These are phyloP conservation scores for Ascochyta pisi DNA, from an alignment of 2,329 filamentous ascomycete genomes.

Conservation along the genomic window DNA sequence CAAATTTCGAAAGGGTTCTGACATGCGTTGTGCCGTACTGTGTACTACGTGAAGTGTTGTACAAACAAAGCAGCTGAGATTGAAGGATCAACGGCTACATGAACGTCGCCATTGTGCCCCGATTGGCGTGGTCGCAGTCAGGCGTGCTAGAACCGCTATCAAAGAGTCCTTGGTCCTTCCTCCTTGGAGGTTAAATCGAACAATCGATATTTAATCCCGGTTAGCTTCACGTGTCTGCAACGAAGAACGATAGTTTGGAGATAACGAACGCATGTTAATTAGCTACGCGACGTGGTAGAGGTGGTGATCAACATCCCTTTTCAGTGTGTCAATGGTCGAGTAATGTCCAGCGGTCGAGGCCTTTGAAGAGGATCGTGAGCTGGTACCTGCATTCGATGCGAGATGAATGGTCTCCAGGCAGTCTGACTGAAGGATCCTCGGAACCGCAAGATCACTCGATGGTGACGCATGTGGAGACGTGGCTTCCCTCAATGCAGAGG, in stretches of 20 bases:
- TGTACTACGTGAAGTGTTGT: constrained; percentile 14
- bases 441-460: constrained; percentile 7
- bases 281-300: neutral
- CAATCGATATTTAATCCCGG: constrained; percentile 9
- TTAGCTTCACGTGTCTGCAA: constrained; percentile 2
- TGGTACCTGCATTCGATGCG: constrained; percentile 24
- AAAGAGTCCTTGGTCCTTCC: neutral
- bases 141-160: neutral
- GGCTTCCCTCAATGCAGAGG: constrained; percentile 7
- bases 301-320: constrained; percentile 1
- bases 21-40: constrained; percentile 33
- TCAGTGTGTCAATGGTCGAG: constrained; percentile 1
- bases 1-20: constrained; percentile 33
- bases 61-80: constrained; percentile 23
- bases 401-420: constrained; percentile 9
- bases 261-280: neutral
- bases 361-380: constrained; percentile 1
- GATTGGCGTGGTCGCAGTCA: constrained; percentile 4
- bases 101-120: neutral
- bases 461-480: constrained; percentile 21
- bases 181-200: neutral
- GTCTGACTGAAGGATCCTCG: constrained; percentile 1
- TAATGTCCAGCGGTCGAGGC: constrained; percentile 12
- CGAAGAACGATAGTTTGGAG: neutral
- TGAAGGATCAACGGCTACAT: constrained; percentile 5